phyloP scores from a whole-genome alignment of 352 stramenopile species.

The Phytophthora boehmeriae region DNA sequence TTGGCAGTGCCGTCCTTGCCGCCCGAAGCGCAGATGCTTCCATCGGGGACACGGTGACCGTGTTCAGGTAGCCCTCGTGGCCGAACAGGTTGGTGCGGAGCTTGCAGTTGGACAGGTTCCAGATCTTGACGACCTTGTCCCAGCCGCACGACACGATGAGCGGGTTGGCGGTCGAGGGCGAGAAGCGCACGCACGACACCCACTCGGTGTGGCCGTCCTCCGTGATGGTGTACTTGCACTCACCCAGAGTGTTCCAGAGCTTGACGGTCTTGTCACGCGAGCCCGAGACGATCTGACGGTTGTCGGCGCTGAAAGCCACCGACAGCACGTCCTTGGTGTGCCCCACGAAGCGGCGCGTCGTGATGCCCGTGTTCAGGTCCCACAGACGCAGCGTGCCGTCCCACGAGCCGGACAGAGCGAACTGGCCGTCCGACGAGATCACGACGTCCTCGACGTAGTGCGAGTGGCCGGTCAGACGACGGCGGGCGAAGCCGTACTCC shows the following conservation, averaged over 20 bases:
- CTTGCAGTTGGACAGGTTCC: slow-evolving; percentile 99
- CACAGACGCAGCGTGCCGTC: slow-evolving; percentile 99
- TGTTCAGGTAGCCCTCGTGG: slow-evolving; percentile 99
- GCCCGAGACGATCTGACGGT: slow-evolving; percentile 99
- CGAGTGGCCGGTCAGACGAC: slow-evolving; percentile 97
- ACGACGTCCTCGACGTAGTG: slow-evolving; percentile 99
- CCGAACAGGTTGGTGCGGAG: slow-evolving; percentile 99
- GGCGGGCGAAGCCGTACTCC: slow-evolving; percentile 97
- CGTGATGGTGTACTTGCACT: slow-evolving; percentile 99
- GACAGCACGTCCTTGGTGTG: slow-evolving; percentile 99
- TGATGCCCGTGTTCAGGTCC: slow-evolving; percentile 99
- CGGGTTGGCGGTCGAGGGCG: slow-evolving; percentile 94
- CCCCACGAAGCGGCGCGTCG: slow-evolving; percentile 98
- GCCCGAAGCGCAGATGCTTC: slow-evolving; percentile 98
- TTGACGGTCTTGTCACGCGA: slow-evolving; percentile 99
- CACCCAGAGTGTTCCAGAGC: slow-evolving; percentile 99
- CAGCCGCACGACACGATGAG: slow-evolving; percentile 99
- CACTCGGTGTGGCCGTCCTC: slow-evolving; percentile 99
- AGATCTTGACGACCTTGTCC: slow-evolving; percentile 99
- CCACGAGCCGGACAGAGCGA: slow-evolving; percentile 99
- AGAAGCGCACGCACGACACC: slow-evolving; percentile 99
- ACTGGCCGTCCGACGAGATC: slow-evolving; percentile 99
- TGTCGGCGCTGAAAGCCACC: slow-evolving; percentile 99
- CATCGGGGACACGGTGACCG: slow-evolving; percentile 99
- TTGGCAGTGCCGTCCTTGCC: slow-evolving; percentile 99